A percentile compares a stretch with the other conserved stretches of the same genome.
These are phyloP conservation scores for Pseudomassariella vexata DNA, from an alignment of 2,329 filamentous ascomycete species.

Conservation along the genomic window DNA sequence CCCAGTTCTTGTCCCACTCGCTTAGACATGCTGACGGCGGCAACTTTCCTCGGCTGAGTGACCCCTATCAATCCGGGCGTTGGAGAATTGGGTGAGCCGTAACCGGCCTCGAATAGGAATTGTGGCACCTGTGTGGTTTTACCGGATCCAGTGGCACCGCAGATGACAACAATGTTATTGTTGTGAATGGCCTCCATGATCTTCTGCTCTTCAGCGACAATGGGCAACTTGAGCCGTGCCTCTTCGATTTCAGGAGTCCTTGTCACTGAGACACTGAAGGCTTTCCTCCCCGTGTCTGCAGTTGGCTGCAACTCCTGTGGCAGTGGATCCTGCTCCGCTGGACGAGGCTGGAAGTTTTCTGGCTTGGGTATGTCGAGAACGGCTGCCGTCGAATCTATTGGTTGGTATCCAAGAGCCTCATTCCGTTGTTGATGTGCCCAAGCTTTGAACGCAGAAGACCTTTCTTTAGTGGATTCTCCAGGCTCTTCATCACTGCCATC, in stretches of 20 bases:
- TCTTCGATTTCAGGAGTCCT: conserved; percentile 71
- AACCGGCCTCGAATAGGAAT: conserved; percentile 91
- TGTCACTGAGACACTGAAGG: conserved; percentile 67
- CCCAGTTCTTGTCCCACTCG: conserved; percentile 84
- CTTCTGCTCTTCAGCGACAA: conserved; percentile 91
- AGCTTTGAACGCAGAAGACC: conserved; percentile 73
- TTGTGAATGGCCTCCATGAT: conserved; percentile 98
- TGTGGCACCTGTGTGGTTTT: conserved; percentile 98
- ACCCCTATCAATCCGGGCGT: conserved; percentile 91
- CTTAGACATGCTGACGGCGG: conserved; percentile 93
- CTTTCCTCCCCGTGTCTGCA: conserved; percentile 59
- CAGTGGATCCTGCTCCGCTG: conserved; percentile 64
- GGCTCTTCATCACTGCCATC: conserved; percentile 20
- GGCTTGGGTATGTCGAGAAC: conserved; percentile 48
- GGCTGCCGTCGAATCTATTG: conserved; percentile 35
- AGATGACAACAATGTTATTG: conserved; percentile 83
- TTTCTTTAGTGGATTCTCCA: conserved; percentile 28
- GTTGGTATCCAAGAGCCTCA: conserved; percentile 65
- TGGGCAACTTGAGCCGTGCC: conserved; percentile 72
- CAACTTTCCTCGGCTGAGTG: conserved; percentile 90
- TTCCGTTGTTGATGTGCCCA: conserved; percentile 90
- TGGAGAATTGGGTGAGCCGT: conserved; percentile 69
- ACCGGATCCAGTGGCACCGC: conserved; percentile 91
- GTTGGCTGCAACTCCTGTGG: conserved; percentile 61
- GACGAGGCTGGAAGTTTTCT: conserved; percentile 60